Evolutionary conservation across 2,329 filamentous ascomycete species (phyloP), one percentile per base, ranked within the genome.

Genomic region (Xylaria polymorpha): DNA sequence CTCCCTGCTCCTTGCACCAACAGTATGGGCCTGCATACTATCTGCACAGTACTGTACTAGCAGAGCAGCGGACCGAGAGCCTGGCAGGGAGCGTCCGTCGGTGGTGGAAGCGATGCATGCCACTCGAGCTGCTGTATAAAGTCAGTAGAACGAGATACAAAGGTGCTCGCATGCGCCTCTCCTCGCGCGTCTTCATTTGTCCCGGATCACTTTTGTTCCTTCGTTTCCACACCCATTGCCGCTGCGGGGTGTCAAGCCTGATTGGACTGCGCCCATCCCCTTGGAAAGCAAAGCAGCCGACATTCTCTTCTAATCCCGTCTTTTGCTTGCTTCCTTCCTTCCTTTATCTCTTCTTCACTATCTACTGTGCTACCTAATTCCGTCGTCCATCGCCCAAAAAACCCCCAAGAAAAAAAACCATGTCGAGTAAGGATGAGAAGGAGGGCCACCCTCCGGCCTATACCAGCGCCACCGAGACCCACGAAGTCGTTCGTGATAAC

Each of bases 371-470:
- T 32, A 1, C 14, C 43, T 15, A 8, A 10, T n/a, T n/a, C 15
- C 51, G 15, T 46, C 58, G 29, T 53, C 41, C 22, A 43, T 61
- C 51, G 48, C 56, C 63, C n/a, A n/a, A n/a, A n/a, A n/a, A n/a
- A n/a, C n/a, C n/a, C n/a, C n/a, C n/a, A n/a, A n/a, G n/a, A n/a
- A n/a, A n/a, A n/a, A n/a, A n/a, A n/a, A 58, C 61, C 67, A 77
- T 74, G 73, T 74, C 73, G 61, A 72, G 61, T 62, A 71, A 69
- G 62, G 74, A 77, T 57, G 77, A 79, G 74, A 79, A 79, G 68
- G 74, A 78, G 64, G 64, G 71, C 41, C 71, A 69, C 67, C 68
- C 73, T 44, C 75, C 76, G 59, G 71, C 71, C 56, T 78, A 77
- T 61, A 67, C 50, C 64, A 65, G 68, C 18, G 48, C 48, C 25